A percentile compares a stretch with the other conserved stretches of the same genome.
Evolutionary conservation across 306 rosid genomes (phyloP).

Genomic region (Pyrus bretschneideri): DNA sequence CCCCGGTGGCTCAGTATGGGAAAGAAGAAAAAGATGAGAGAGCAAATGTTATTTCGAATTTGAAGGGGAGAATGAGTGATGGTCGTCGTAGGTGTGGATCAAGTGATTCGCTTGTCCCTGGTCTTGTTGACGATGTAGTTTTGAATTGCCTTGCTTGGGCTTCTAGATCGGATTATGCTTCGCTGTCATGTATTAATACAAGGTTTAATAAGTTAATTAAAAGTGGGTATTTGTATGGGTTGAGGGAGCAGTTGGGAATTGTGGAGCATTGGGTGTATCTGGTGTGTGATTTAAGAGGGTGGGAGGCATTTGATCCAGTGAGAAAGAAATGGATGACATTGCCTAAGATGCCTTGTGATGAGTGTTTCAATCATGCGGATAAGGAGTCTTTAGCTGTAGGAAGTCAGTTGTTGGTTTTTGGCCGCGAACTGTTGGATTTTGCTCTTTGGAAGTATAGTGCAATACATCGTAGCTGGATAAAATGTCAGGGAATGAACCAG

Average conservation of each 20-base stretch:
- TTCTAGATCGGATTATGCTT: conserved; percentile 57
- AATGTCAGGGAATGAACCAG: conserved; percentile 68
- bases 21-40: conserved; percentile 37
- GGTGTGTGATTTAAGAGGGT: conserved; percentile 79
- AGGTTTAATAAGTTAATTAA: conserved; percentile 55
- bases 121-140: conserved; percentile 79
- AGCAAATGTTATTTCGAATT: conserved; percentile 22
- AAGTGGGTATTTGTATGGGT: conserved; percentile 61
- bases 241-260: conserved; percentile 56
- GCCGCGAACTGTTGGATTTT: conserved; percentile 76
- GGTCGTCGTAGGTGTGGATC: conserved; percentile 48
- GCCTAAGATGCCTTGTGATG: conserved; percentile 90
- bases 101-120: conserved; percentile 75
- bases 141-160: conserved; percentile 72
- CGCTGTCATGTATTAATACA: conserved; percentile 52
- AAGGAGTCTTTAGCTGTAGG: conserved; percentile 94
- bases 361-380: conserved; percentile 87
- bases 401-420: conserved; percentile 70
- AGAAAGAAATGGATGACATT: conserved; percentile 69
- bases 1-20: conserved; percentile 3
- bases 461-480: conserved; percentile 55
- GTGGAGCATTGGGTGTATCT: conserved; percentile 80
- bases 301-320: conserved; percentile 66
- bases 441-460: conserved; percentile 82
- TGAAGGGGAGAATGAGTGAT: conserved; percentile 45